Conservation (phyloP, 352 stramenopile species). For the Globisporangium emineosum region DNA sequence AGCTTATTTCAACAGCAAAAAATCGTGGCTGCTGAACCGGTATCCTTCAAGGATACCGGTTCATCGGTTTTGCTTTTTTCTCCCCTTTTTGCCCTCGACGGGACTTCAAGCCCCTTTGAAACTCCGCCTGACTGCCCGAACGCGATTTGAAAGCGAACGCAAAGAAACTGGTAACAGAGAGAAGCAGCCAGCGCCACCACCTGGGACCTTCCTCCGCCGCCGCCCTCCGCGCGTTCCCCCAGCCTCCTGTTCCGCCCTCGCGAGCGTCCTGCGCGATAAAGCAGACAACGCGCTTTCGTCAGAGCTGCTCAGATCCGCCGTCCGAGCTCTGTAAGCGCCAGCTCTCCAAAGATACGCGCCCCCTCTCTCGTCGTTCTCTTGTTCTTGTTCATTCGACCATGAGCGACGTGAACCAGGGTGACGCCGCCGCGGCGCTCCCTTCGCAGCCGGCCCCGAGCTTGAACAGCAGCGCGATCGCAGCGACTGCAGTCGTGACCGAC, state of each 20-base stretch:
- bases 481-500: constrained; percentile 5
- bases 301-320: background rate
- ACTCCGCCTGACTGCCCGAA: background rate
- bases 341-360: constrained; percentile 1
- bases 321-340: background rate
- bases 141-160: background rate
- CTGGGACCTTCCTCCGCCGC: background rate
- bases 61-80: background rate
- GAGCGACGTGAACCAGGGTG: constrained; percentile 10
- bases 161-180: background rate
- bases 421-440: background rate
- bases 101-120: background rate
- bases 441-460: constrained; percentile 11
- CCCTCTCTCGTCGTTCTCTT: background rate
- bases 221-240: too few relatives aligned
- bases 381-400: background rate
- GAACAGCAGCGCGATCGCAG: constrained; percentile 11
- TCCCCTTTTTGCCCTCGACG: background rate
- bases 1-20: background rate
- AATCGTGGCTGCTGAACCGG: background rate
- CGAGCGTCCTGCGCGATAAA: background rate
- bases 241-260: background rate
- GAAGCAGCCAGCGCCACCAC: background rate
- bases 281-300: background rate
- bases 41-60: background rate